Evolutionary conservation across 345 rosid genomes (phyloP).

Genomic region (Abelmoschus esculentus): DNA sequence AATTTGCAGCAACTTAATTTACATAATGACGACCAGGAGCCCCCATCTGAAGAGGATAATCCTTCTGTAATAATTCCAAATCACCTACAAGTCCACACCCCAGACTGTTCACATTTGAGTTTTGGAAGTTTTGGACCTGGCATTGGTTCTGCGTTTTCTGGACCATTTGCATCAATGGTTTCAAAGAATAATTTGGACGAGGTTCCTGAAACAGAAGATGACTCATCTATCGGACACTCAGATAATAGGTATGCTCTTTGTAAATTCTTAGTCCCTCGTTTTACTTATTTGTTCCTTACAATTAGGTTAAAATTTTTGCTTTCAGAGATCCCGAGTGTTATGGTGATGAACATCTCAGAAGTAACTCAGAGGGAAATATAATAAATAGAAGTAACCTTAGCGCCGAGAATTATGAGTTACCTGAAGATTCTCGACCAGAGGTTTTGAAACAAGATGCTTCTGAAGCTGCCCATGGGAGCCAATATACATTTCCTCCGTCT

Average conservation of each 20-base stretch:
- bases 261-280: neutral
- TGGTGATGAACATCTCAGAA: conserved; percentile 64
- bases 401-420: conserved; percentile 48
- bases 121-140: conserved; percentile 92
- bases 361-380: conserved; percentile 46
- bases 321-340: conserved; percentile 66
- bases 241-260: conserved; percentile 52
- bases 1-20: conserved; percentile 49
- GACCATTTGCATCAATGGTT: conserved; percentile 44
- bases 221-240: conserved; percentile 38
- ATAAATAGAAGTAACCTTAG: conserved; percentile 37
- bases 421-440: conserved; percentile 54
- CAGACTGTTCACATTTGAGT: conserved; percentile 85
- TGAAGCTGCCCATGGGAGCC: conserved; percentile 58
- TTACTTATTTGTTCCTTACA: neutral
- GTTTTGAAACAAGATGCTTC: conserved; percentile 53
- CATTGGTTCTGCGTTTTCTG: conserved; percentile 36
- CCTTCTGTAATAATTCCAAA: conserved; percentile 86
- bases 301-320: neutral
- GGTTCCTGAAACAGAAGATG: conserved; percentile 43
- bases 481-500: conserved; percentile 62
- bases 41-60: conserved; percentile 47
- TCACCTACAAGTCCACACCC: conserved; percentile 78
- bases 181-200: conserved; percentile 55
- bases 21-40: conserved; percentile 47